Evolutionary conservation across 768 basidiomycete species (phyloP).

Genomic region (Termitomyces bulborhizus): DNA sequence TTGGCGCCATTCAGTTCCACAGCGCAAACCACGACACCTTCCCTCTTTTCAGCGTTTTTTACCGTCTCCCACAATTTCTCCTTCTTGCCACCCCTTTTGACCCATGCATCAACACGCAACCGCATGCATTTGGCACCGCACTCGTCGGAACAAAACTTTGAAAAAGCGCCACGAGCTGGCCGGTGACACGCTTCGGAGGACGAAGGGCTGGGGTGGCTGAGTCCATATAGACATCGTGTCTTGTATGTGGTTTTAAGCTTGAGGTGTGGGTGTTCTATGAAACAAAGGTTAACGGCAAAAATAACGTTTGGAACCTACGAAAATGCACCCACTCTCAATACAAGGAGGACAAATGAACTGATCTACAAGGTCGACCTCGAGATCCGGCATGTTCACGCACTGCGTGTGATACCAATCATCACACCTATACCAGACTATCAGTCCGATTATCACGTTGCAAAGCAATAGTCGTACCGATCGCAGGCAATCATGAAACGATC

Average conservation of each 20-base stretch:
- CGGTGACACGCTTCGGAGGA: slow-evolving; percentile 71
- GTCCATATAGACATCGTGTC: slow-evolving; percentile 66
- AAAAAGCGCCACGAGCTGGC: slow-evolving; percentile 74
- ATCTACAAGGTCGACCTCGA: slow-evolving; percentile 83
- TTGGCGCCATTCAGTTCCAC: slow-evolving; percentile 19
- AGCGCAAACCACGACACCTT: slow-evolving; percentile 57
- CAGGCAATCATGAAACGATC: slow-evolving; percentile 91
- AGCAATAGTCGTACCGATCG: slow-evolving; percentile 56
- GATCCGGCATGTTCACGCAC: slow-evolving; percentile 78
- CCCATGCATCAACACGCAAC: slow-evolving; percentile 54
- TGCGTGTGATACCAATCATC: slow-evolving; percentile 94
- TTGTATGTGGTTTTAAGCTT: slow-evolving; percentile 74
- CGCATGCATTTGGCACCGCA: slow-evolving; percentile 77
- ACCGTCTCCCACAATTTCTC: slow-evolving; percentile 71
- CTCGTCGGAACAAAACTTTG: slow-evolving; percentile 89
- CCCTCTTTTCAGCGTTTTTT: slow-evolving; percentile 60
- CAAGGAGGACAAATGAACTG: slow-evolving; percentile 88
- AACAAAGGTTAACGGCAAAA: not conserved
- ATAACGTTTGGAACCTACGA: not conserved
- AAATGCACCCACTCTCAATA: slow-evolving; percentile 51
- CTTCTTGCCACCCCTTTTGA: slow-evolving; percentile 55
- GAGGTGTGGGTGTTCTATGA: slow-evolving; percentile 52
- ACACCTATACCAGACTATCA: slow-evolving; percentile 45
- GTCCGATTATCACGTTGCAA: not conserved
- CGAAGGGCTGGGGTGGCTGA: slow-evolving; percentile 53